A percentile compares a stretch with the other conserved stretches of the same genome.
Evolutionary conservation across 208 protist genomes (phyloP).

Genomic region (Trypanosoma theileri): DNA sequence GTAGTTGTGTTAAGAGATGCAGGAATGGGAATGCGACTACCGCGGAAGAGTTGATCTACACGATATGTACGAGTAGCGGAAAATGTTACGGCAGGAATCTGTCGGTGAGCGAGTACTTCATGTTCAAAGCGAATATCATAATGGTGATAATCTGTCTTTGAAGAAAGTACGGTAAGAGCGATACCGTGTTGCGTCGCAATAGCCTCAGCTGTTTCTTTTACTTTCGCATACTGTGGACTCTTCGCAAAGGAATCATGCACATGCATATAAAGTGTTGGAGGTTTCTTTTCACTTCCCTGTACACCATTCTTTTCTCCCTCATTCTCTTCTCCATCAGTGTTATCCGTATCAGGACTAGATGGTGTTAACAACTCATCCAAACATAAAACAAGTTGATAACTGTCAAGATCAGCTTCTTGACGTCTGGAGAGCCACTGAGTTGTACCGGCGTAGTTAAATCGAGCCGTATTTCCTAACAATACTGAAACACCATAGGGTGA

Average conservation of each 20-base stretch:
- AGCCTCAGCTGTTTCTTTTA: conserved; percentile 50
- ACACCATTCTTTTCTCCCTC: conserved; percentile 6
- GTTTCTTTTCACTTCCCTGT: not conserved
- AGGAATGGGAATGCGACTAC: conserved; percentile 26
- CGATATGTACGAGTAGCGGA: conserved; percentile 53
- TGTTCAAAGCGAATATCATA: conserved; percentile 86
- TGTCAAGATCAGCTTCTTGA: conserved; percentile 52
- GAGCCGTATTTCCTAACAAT: conserved; percentile 66
- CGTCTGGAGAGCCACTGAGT: conserved; percentile 43
- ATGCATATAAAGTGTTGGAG: conserved; percentile 64
- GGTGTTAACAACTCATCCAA: conserved; percentile 71
- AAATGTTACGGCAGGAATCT: conserved; percentile 75
- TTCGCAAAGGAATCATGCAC: conserved; percentile 64
- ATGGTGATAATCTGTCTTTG: conserved; percentile 83
- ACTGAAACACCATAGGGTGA: conserved; percentile 48
- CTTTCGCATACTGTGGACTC: conserved; percentile 42
- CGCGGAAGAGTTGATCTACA: conserved; percentile 69
- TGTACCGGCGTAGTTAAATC: conserved; percentile 77
- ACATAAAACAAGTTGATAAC: conserved; percentile 52
- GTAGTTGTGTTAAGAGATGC: conserved; percentile 21
- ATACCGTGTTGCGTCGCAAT: conserved; percentile 42
- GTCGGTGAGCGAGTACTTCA: conserved; percentile 71
- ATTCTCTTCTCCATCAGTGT: conserved; percentile 13
- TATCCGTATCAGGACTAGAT: not conserved
- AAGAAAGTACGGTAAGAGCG: conserved; percentile 46